Conservation (phyloP, 345 rosid genomes). For the Brassica cretica region DNA sequence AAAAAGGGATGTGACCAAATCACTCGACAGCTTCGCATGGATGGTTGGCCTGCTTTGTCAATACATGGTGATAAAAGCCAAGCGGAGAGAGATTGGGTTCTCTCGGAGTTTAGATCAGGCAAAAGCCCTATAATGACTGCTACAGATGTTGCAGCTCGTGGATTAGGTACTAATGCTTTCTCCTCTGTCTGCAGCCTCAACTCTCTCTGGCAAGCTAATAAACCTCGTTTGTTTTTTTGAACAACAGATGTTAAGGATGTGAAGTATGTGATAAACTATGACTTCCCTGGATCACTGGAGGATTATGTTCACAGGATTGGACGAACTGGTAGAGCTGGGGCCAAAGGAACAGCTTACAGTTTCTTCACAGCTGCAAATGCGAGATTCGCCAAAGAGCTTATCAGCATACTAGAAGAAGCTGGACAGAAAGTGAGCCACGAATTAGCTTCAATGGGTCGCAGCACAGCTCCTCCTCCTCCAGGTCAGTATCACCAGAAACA, state of each 20-base stretch:
- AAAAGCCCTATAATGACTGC: constrained; percentile 99
- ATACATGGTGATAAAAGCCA: constrained; percentile 99
- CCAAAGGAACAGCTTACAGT: constrained; percentile 97
- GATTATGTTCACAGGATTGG: constrained; percentile 99
- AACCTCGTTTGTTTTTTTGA: constrained; percentile 24
- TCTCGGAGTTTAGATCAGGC: constrained; percentile 95
- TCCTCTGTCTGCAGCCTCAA: not conserved
- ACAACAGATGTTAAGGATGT: constrained; percentile 93
- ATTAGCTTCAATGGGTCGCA: constrained; percentile 93
- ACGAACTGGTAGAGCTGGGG: constrained; percentile 98
- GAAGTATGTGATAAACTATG: constrained; percentile 91
- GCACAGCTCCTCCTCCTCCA: constrained; percentile 85
- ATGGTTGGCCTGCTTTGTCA: constrained; percentile 99
- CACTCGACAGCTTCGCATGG: constrained; percentile 98
- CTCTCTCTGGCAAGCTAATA: not conserved
- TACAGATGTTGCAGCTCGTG: constrained; percentile 99
- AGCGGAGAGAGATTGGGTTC: constrained; percentile 99
- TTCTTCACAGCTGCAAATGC: constrained; percentile 98
- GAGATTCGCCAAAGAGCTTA: constrained; percentile 90
- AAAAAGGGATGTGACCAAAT: constrained; percentile 98
- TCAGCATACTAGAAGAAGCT: constrained; percentile 90
- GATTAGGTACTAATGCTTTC: constrained; percentile 61
- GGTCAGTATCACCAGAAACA: constrained; percentile 47
- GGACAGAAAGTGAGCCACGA: constrained; percentile 92
- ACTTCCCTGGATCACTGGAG: constrained; percentile 98